Conservation (phyloP, 768 basidiomycete genomes). For the Russula sp. region DNA sequence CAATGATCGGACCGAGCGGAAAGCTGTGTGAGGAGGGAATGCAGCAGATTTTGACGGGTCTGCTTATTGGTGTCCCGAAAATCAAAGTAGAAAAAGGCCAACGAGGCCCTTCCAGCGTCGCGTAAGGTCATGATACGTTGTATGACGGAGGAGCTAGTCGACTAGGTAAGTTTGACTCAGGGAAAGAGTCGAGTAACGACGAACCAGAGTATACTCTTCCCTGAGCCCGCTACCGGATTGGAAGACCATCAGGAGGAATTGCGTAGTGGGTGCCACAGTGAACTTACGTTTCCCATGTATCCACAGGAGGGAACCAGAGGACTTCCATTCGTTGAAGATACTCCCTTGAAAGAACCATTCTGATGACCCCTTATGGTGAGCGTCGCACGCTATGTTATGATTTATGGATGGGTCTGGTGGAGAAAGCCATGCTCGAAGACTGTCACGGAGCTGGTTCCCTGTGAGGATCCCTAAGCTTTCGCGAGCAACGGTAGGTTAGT, state of each 20-base stretch:
- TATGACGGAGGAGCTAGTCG: not conserved
- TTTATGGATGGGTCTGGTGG: constrained; percentile 27
- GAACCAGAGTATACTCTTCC: constrained; percentile 3
- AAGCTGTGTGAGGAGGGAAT: no score
- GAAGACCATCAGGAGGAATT: not conserved
- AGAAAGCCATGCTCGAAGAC: constrained; percentile 26
- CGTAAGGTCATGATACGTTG: not conserved
- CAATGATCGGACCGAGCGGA: no score
- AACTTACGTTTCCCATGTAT: not conserved
- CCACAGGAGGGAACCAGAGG: not conserved
- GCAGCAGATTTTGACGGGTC: not conserved
- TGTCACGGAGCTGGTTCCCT: not conserved
- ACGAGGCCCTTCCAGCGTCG: not conserved
- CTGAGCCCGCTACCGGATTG: not conserved
- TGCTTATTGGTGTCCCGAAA: constrained; percentile 3
- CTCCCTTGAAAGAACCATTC: not conserved
- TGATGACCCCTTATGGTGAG: not conserved
- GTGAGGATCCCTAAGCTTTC: no score
- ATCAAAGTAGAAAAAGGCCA: constrained; percentile 7
- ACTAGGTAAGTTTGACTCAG: not conserved
- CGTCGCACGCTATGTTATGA: not conserved
- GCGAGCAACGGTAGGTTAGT: no score
- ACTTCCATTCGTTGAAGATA: not conserved
- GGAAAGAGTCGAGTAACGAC: not conserved
- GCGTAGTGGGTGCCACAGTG: no score